phyloP scores from a whole-genome alignment of 371 early-diverging fungal genomes.

The Mortierella sp. region DNA sequence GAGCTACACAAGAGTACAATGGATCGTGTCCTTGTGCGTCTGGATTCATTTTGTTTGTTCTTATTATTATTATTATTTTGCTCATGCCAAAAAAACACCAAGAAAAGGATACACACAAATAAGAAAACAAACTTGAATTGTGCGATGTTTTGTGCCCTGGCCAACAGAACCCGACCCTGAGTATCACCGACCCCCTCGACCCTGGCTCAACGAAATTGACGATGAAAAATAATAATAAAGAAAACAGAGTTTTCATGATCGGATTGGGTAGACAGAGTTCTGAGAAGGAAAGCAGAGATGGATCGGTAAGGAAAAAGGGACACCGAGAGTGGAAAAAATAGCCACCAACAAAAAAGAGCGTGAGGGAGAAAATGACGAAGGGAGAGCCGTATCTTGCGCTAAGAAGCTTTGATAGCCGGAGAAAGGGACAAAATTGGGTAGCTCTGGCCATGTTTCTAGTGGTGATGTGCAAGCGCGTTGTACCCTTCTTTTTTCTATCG shows the following conservation, averaged over 20 bases:
- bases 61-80: no score
- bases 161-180: background rate
- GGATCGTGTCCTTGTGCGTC: no score
- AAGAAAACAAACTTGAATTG: background rate
- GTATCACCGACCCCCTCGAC: background rate
- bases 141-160: background rate
- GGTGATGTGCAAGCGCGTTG: no score
- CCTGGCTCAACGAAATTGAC: background rate
- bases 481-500: no score
- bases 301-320: background rate
- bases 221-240: background rate
- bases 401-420: background rate
- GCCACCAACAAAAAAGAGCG: background rate
- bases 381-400: no score
- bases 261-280: background rate
- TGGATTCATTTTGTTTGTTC: no score
- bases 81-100: no score
- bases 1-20: no score
- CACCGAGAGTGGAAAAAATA: background rate
- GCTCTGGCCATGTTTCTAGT: constrained; percentile 8
- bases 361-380: background rate
- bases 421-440: background rate
- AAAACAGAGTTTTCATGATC: background rate
- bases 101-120: background rate
- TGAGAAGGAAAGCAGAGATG: background rate